A percentile compares a stretch with the other conserved stretches of the same genome.
phyloP scores from a whole-genome alignment of 1,284 basidiomycete genomes.

The Ganoderma leucocontextum region DNA sequence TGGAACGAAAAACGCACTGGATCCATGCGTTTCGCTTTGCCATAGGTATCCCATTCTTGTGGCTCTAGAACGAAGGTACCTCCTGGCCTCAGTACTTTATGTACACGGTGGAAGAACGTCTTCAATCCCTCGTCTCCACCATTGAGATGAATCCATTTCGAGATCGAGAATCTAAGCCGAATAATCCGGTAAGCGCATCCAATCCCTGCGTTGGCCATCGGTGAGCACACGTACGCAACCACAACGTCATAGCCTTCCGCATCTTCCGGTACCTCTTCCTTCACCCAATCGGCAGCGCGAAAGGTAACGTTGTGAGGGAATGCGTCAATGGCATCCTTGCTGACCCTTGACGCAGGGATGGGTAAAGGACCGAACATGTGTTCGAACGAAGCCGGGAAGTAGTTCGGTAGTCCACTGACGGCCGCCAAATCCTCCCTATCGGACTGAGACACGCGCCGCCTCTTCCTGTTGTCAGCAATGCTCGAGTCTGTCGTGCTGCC shows the following conservation, averaged over 20 bases:
- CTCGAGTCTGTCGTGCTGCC: neutral
- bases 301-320: slow-evolving; percentile 85
- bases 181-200: neutral
- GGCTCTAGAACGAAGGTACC: slow-evolving; percentile 79
- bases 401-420: slow-evolving; percentile 41
- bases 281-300: slow-evolving; percentile 73
- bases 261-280: slow-evolving; percentile 63
- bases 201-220: neutral
- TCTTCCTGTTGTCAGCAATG: slow-evolving; percentile 37
- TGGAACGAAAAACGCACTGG: slow-evolving; percentile 47
- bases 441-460: slow-evolving; percentile 15
- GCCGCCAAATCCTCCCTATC: slow-evolving; percentile 23
- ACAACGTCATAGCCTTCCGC: slow-evolving; percentile 73
- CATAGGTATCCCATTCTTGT: slow-evolving; percentile 82
- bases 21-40: slow-evolving; percentile 74
- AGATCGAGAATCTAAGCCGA: slow-evolving; percentile 73
- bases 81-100: slow-evolving; percentile 61
- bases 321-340: slow-evolving; percentile 39
- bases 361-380: slow-evolving; percentile 79
- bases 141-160: slow-evolving; percentile 89
- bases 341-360: slow-evolving; percentile 51
- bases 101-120: slow-evolving; percentile 69
- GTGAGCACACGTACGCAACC: slow-evolving; percentile 63
- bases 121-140: slow-evolving; percentile 72
- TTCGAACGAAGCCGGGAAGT: slow-evolving; percentile 80